phyloP scores from a whole-genome alignment of 176 grass and related monocot species.

The Elymus sibiricus region DNA sequence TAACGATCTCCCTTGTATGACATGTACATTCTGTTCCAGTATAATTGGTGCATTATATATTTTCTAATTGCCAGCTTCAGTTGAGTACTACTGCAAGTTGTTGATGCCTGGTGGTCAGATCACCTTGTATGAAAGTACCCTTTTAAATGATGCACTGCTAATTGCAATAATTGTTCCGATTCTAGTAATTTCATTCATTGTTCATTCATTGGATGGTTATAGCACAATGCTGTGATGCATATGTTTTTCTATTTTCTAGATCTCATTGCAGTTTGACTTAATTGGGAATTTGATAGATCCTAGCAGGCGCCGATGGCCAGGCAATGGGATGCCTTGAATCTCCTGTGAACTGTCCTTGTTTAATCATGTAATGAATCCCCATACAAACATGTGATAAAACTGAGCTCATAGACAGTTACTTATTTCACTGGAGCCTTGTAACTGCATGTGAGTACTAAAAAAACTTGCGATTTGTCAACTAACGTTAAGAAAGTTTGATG shows the following conservation, averaged over 20 bases:
- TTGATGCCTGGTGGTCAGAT: background rate
- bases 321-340: background rate
- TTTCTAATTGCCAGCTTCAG: background rate
- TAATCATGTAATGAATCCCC: background rate
- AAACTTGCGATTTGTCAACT: background rate
- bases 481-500: background rate
- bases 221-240: background rate
- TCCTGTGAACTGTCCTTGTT: background rate
- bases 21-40: constrained; percentile 12
- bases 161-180: too few species aligned
- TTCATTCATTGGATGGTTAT: background rate
- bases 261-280: background rate
- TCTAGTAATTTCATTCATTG: too few species aligned
- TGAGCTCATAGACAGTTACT: background rate
- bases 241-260: constrained; percentile 2
- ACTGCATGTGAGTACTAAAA: background rate
- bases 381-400: background rate
- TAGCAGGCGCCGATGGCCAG: background rate
- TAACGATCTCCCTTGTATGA: constrained; percentile 11
- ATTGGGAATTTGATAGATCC: background rate
- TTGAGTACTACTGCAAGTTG: background rate
- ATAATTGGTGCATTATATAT: constrained; percentile 10
- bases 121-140: background rate
- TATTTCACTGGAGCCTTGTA: background rate
- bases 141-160: too few species aligned